Evolutionary conservation across 495 filamentous ascomycete genomes (phyloP), one percentile per base, ranked within the genome.

Genomic region (Penicillium parvum): DNA sequence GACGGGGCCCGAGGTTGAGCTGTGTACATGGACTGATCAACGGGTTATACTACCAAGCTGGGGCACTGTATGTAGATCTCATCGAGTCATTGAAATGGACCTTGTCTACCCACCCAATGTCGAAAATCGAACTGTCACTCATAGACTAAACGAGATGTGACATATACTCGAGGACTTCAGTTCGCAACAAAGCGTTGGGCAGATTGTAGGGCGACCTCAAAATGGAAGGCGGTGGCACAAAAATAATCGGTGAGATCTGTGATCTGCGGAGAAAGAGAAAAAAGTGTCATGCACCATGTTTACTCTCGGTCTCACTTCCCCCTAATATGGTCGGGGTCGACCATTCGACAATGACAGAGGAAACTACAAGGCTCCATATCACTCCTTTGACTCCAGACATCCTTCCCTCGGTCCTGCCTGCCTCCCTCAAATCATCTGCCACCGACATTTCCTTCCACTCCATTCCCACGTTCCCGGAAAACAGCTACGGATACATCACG

Each of bases 401-500:
- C 18, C 70, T 90, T 10, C 65, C 71, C 12, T 69, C 80, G 16
- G 75, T 90, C 25, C 61, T 96, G 37, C 81, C 87, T 16, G 68
- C 81, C 3, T 76, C 81, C 1, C 45, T 94, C 20, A 79, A 78
- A 28, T 69, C 79, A 17, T 64, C 69, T n/a, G 87, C 86, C 3
- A 65, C 69, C n/a, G 84, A 87, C 43, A 79, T 96, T 32, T 91
- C 86, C 23, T 98, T 82, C 65, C 92, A 97, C 61, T 66, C 63
- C 16, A 63, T 96, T 28, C 71, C 88, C 43, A 89, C 88, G 5
- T 95, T 92, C 47, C 91, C 90, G 10, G 91, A 98, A 43, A 85
- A 81, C 55, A 77, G 74, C 25, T 98, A 87, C 83, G 92, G 90
- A 33, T 98, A 85, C 68, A 65, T 96, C 34, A 86, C 91, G 14